Evolutionary conservation across 2,329 filamentous ascomycete species (phyloP), one percentile per base, ranked within the genome.

Genomic region (Fusarium marasasianum): DNA sequence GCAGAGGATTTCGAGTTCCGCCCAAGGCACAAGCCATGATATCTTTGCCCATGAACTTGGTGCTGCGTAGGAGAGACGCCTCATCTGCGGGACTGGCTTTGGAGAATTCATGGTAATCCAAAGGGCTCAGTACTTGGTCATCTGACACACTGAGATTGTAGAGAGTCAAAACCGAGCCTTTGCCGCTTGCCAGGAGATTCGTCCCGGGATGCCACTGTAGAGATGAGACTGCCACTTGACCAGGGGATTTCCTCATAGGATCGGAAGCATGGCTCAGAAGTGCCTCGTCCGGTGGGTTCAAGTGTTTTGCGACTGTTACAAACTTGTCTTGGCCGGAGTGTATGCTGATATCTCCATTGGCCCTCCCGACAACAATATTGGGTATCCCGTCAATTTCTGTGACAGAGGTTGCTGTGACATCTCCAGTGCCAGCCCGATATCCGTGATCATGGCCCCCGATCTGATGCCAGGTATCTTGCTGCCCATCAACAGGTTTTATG

Each of bases 261-360:
- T 75, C 68, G 6, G 71, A 68, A 9, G 64, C 62, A 38, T 68
- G 65, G 14, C 53, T 64, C 2, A 58, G 53, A 1, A 64, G 41
- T 15, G 67, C 41, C 1, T 65, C 59, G 17, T 74, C 68, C 17
- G 70, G 64, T 35, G 73, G 65, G 3, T 67, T 62, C 26, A 77
- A 78, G 56, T 69, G 76, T 60, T 68, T 74, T 73, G 76, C 62
- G 24, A 79, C 78, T 62, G 72, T 78, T 38, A 65, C 69, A 50
- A 80, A 81, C 47, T 73, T 80, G 40, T 81, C 78, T 1, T 80
- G 75, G 31, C 80, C 80, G 7, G 85, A 85, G 12, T 87, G 69
- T 6, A 89, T 75, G 13, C 84, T 80, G 10, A 90, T 75, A 24
- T 86, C 80, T 3, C 88, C 88, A 69, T 86, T 87, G 2, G 87